Conservation (phyloP, 2,329 filamentous ascomycete genomes). For the Aaosphaeria arxii region DNA sequence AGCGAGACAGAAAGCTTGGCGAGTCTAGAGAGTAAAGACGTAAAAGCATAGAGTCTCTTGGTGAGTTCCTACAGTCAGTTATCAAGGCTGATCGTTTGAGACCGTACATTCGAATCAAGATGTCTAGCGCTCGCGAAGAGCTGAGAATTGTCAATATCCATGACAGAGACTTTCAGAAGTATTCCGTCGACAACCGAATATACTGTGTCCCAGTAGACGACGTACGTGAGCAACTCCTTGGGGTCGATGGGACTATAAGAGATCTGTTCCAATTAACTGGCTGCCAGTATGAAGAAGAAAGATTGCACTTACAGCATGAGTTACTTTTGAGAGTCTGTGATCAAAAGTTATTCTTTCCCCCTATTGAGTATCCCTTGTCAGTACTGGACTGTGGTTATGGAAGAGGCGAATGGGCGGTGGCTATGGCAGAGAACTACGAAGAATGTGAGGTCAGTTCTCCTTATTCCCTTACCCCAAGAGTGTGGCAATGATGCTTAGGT, state of each 20-base stretch:
- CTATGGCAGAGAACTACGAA: slow-evolving; percentile 35
- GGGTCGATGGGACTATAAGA: background rate
- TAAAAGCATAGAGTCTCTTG: too few relatives aligned
- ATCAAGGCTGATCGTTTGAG: too few relatives aligned
- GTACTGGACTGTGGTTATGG: slow-evolving; percentile 41
- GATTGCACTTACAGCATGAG: slow-evolving; percentile 33
- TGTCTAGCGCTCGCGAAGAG: slow-evolving; percentile 9
- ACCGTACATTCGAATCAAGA: background rate
- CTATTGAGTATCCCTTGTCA: slow-evolving; percentile 27
- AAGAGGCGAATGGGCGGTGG: slow-evolving; percentile 35
- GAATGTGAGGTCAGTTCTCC: slow-evolving; percentile 33
- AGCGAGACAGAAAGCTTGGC: too few relatives aligned
- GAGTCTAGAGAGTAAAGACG: too few relatives aligned
- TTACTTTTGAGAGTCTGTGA: slow-evolving; percentile 30
- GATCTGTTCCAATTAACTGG: slow-evolving; percentile 5
- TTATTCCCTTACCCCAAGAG: background rate
- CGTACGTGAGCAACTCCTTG: slow-evolving; percentile 13
- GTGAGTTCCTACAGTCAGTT: too few relatives aligned
- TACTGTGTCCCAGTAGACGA: slow-evolving; percentile 39
- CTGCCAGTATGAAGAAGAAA: slow-evolving; percentile 34
- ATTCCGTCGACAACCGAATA: slow-evolving; percentile 35
- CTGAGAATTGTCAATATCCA: slow-evolving; percentile 26
- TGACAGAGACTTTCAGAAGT: slow-evolving; percentile 38
- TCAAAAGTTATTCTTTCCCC: slow-evolving; percentile 24
- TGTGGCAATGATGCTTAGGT: background rate